These are phyloP conservation scores for Aspergillus sp. DNA, from an alignment of 2,329 filamentous ascomycete genomes.

Conservation along the genomic window DNA sequence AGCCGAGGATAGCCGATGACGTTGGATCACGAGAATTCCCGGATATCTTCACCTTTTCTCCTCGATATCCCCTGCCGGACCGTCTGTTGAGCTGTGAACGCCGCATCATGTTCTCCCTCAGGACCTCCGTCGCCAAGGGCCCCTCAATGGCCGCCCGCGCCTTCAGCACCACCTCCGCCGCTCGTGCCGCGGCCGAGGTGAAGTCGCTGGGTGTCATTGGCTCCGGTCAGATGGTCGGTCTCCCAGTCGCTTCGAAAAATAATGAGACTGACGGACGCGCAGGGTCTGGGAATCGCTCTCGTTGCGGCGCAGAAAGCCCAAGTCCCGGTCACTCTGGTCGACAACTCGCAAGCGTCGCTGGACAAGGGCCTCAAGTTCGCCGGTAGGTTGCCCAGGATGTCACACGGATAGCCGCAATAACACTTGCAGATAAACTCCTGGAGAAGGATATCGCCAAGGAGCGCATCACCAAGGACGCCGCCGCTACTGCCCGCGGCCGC, in stretches of 20 bases:
- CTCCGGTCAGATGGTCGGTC: slow-evolving; percentile 81
- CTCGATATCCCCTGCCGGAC: neutral
- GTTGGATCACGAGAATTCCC: slow-evolving; percentile 15
- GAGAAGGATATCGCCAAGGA: slow-evolving; percentile 87
- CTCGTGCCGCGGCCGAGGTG: slow-evolving; percentile 57
- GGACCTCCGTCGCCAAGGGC: slow-evolving; percentile 21
- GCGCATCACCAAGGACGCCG: slow-evolving; percentile 71
- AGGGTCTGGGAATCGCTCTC: slow-evolving; percentile 93
- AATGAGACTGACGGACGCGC: too few species aligned
- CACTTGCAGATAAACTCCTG: slow-evolving; percentile 67
- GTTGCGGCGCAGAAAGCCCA: slow-evolving; percentile 79
- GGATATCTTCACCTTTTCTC: slow-evolving; percentile 1
- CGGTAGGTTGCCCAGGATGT: slow-evolving; percentile 42
- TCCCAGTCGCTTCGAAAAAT: neutral
- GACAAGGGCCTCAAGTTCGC: slow-evolving; percentile 87
- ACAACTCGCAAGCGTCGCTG: slow-evolving; percentile 72
- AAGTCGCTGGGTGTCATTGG: slow-evolving; percentile 86
- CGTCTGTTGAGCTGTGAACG: neutral
- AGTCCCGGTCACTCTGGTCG: slow-evolving; percentile 76
- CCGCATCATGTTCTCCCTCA: slow-evolving; percentile 21
- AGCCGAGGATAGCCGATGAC: slow-evolving; percentile 26
- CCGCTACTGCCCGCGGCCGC: slow-evolving; percentile 60
- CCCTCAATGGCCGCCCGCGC: slow-evolving; percentile 36
- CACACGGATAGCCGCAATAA: neutral
- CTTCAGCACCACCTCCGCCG: slow-evolving; percentile 61